Conservation (phyloP, 768 basidiomycete genomes). For the Lentinula lateritia region DNA sequence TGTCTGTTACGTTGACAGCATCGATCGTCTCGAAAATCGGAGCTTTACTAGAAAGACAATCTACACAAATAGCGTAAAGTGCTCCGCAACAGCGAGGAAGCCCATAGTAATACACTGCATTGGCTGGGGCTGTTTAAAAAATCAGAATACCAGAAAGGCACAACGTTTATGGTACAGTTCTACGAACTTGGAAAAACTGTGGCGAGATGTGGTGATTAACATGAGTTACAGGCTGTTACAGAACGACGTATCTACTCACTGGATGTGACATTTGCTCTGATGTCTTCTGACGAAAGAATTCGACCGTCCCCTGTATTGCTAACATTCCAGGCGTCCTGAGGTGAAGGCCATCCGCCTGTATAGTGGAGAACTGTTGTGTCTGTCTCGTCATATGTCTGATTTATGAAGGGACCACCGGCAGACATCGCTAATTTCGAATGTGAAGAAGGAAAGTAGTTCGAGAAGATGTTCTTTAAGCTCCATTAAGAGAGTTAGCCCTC, state of each 20-base stretch:
- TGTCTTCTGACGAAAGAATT: slow-evolving; percentile 18
- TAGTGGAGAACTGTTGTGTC: slow-evolving; percentile 17
- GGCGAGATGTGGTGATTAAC: neutral
- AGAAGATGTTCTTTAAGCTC: neutral
- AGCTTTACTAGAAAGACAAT: slow-evolving; percentile 22
- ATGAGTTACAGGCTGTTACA: neutral
- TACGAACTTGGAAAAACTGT: slow-evolving; percentile 9
- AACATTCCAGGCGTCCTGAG: slow-evolving; percentile 19
- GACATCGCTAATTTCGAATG: neutral
- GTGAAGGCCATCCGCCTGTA: slow-evolving; percentile 15
- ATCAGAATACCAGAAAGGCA: neutral
- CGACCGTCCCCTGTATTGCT: slow-evolving; percentile 21
- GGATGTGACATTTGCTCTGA: slow-evolving; percentile 23
- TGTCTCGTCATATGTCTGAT: slow-evolving; percentile 21
- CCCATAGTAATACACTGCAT: slow-evolving; percentile 24
- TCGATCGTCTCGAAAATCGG: slow-evolving; percentile 19
- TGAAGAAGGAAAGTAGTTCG: neutral
- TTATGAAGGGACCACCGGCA: neutral
- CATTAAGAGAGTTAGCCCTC: neutral
- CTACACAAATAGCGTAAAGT: slow-evolving; percentile 24
- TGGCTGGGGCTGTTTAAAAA: slow-evolving; percentile 16
- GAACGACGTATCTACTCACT: slow-evolving; percentile 12
- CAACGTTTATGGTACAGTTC: neutral
- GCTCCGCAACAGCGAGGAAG: slow-evolving; percentile 22
- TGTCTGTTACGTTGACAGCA: slow-evolving; percentile 20